Evolutionary conservation across 139 green algal genomes (phyloP).

Genomic region (Closterium sp.): DNA sequence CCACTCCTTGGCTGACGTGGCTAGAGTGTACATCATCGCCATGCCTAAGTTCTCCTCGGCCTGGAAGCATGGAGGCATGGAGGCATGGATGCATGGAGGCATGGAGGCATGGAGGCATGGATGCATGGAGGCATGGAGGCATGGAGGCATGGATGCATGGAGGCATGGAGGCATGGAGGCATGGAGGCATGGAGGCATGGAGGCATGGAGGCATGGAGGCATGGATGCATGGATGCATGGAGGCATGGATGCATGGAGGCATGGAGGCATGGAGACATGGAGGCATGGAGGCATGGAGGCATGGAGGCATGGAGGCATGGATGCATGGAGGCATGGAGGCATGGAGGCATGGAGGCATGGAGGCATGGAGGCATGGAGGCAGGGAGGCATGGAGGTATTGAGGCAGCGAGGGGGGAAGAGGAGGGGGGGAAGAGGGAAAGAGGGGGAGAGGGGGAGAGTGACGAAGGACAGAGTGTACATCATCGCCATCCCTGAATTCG

Average conservation of each 20-base stretch:
- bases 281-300: no score
- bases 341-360: no score
- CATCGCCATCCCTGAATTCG: no score
- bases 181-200: not conserved
- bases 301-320: no score
- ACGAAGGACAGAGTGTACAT: no score
- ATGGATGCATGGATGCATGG: not conserved
- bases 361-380: no score
- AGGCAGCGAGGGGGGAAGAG: no score
- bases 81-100: not conserved
- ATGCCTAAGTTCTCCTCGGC: constrained; percentile 42
- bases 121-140: not conserved
- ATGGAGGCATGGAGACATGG: no score
- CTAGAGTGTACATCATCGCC: constrained; percentile 51
- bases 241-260: not conserved
- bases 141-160: not conserved
- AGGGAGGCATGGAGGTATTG: no score
- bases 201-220: not conserved
- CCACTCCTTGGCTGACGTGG: constrained; percentile 48
- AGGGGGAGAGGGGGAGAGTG: no score
- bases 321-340: no score
- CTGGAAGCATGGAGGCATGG: constrained; percentile 1
- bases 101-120: not conserved
- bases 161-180: not conserved
- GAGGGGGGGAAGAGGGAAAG: no score